Percentiles rank a stretch among this genome's conserved stretches.
These are phyloP conservation scores for Annulohypoxylon maeteangense DNA, from an alignment of 495 filamentous ascomycete genomes.

Conservation along the genomic window DNA sequence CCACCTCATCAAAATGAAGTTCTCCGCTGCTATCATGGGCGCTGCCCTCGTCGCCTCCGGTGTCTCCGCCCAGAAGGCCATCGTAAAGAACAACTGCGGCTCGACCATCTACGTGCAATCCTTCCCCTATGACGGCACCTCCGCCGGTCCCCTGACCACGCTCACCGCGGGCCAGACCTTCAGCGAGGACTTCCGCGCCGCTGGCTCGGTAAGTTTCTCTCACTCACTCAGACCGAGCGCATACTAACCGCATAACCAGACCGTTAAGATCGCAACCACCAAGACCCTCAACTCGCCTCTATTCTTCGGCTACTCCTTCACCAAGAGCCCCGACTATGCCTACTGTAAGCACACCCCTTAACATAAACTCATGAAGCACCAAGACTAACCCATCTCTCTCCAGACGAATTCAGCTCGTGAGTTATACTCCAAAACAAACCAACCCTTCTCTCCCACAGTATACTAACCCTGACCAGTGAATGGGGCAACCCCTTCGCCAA, in stretches of 20 bases:
- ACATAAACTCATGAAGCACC: not conserved
- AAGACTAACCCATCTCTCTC: conserved; percentile 27
- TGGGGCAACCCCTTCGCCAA: conserved; percentile 47
- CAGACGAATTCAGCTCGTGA: conserved; percentile 45
- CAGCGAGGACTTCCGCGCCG: conserved; percentile 39
- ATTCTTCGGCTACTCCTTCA: conserved; percentile 51
- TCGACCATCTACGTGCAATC: conserved; percentile 44
- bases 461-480: conserved; percentile 32
- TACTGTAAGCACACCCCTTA: conserved; percentile 37
- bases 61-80: conserved; percentile 42
- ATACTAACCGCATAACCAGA: conserved; percentile 38
- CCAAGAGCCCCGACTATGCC: conserved; percentile 41
- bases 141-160: conserved; percentile 36
- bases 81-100: conserved; percentile 44
- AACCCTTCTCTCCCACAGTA: too few species aligned
- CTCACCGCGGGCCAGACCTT: conserved; percentile 32
- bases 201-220: conserved; percentile 42
- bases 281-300: conserved; percentile 46
- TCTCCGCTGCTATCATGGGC: conserved; percentile 31
- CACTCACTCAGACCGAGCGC: not conserved
- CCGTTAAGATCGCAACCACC: conserved; percentile 53
- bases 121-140: conserved; percentile 44
- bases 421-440: too few species aligned
- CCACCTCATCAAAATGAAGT: conserved; percentile 34
- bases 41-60: conserved; percentile 39